Evolutionary conservation across 2,329 filamentous ascomycete genomes (phyloP).

Genomic region (Xylaria sp.): DNA sequence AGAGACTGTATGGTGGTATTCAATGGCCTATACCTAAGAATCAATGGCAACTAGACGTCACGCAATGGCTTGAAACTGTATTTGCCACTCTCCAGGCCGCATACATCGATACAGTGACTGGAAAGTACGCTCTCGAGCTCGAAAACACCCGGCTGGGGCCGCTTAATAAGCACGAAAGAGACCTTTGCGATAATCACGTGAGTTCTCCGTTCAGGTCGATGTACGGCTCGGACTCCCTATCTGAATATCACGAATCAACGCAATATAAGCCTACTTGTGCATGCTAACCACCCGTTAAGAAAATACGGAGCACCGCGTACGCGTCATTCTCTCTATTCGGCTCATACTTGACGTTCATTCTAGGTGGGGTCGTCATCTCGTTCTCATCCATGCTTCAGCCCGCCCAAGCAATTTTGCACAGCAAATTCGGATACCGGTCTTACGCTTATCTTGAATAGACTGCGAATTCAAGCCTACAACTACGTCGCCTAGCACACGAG

Average conservation of each 20-base stretch:
- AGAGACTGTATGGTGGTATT: too few relatives aligned
- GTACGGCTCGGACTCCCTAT: neutral
- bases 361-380: conserved; percentile 32
- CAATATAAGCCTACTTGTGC: neutral
- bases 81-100: too few relatives aligned
- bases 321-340: conserved; percentile 46
- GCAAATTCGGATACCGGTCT: neutral
- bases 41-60: too few relatives aligned
- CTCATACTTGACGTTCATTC: conserved; percentile 40
- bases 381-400: neutral
- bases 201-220: neutral
- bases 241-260: neutral
- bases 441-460: conserved; percentile 13
- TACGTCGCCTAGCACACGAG: conserved; percentile 18
- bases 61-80: too few relatives aligned
- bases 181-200: too few relatives aligned
- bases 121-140: too few relatives aligned
- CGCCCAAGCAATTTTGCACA: neutral
- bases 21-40: too few relatives aligned
- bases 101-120: too few relatives aligned
- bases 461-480: neutral
- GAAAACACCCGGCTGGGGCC: neutral
- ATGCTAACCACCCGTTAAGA: conserved; percentile 34
- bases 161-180: neutral
- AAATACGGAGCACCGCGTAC: conserved; percentile 42